Base-by-base conservation (phyloP, 1,284 basidiomycete genomes). In the Papiliotrema nemorosa region DNA sequence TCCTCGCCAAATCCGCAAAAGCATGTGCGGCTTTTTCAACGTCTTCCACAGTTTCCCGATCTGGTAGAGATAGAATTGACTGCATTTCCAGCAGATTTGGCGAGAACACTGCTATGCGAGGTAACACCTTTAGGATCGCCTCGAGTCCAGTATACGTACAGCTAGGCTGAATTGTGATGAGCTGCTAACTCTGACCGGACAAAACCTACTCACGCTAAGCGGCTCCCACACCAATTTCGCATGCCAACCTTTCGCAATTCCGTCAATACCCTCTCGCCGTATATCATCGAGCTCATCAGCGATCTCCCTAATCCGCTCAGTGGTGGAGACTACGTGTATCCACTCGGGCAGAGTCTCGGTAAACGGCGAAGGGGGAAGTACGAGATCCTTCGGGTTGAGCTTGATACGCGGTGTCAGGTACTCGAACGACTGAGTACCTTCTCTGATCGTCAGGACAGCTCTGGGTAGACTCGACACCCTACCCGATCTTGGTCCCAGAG, bases 321-420 rank as follows among this genome's bases (percentile, higher is more conserved):
- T 87, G 6, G 87, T 88, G 68, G 90, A 94, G 16, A 93, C 86
- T 59, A 93, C 89, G 70, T 97, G 92, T 18, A 97, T 69, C 46
- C 79, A 81, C 18, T 76, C 69, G 5, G 89, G 82, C 29, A 73
- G 75, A 13, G 29, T 10, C 72, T 77, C 9, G 86, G 76, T 42
- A 39, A 70, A 67, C 3, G 84, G 85, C 3, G 75, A 78, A 35
- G 60, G 53, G 7, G 60, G 62, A 14, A 63, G 60, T 9, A 71
- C 46, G 39, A 90, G 75, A 72, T 93, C 88, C 45, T 72, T 76
- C 21, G 87, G 88, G 7, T 80, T 83, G 45, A 93, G 78, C 10
- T 85, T 82, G 47, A 85, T 77, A 47, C 86, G 81, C 22, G 86
- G 83, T 0, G 86, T 87, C 38, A 87, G 78, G 66, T 96, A 96